These are phyloP conservation scores for Dactylellina drechsleri DNA, from an alignment of 2,329 filamentous ascomycete species.

Conservation along the genomic window DNA sequence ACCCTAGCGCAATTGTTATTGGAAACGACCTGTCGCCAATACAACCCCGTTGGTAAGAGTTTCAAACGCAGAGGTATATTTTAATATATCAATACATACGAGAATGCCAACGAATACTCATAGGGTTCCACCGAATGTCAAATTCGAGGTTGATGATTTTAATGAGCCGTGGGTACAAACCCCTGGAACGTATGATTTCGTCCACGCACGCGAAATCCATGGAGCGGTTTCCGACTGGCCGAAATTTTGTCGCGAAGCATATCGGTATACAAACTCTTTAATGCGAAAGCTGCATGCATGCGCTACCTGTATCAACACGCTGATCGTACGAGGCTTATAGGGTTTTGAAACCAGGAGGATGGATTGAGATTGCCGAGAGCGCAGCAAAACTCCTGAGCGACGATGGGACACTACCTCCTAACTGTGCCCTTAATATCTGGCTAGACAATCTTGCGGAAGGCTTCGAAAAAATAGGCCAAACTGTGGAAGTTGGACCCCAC, in stretches of 20 bases:
- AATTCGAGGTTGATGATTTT: constrained; percentile 60
- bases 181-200: constrained; percentile 67
- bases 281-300: no score
- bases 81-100: constrained; percentile 14
- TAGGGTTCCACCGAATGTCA: constrained; percentile 55
- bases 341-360: constrained; percentile 67
- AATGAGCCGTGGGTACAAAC: constrained; percentile 59
- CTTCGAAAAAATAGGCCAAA: constrained; percentile 45
- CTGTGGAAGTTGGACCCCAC: constrained; percentile 37
- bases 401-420: constrained; percentile 37
- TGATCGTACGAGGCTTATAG: constrained; percentile 8
- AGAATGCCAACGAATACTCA: background rate
- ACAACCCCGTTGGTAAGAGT: constrained; percentile 57
- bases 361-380: constrained; percentile 58
- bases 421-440: constrained; percentile 54
- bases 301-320: no score
- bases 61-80: constrained; percentile 19
- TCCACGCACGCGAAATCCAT: constrained; percentile 69
- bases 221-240: constrained; percentile 69
- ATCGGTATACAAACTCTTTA: constrained; percentile 15
- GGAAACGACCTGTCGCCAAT: constrained; percentile 58
- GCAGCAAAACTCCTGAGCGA: constrained; percentile 52
- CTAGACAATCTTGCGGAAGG: constrained; percentile 40
- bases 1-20: constrained; percentile 55
- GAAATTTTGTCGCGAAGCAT: constrained; percentile 51